Evolutionary conservation across 805 yeast species (phyloP).

Genomic region (Nakazawaea ernobii): DNA sequence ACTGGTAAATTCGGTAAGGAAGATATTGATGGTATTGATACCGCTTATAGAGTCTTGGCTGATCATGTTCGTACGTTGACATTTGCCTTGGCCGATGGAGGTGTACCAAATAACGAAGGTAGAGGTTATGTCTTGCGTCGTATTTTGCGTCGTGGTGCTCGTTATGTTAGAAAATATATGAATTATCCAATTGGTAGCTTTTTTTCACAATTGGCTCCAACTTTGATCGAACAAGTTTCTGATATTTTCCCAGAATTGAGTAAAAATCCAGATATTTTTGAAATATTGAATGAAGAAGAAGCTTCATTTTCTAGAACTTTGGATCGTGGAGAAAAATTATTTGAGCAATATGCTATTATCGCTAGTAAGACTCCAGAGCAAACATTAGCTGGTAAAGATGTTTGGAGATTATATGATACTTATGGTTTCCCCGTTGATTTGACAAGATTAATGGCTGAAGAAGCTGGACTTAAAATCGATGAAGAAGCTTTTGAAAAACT

Average conservation of each 20-base stretch:
- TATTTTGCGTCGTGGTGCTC: conserved; percentile 95
- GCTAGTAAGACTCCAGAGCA: conserved; percentile 73
- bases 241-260: conserved; percentile 90
- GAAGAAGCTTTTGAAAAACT: conserved; percentile 91
- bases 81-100: conserved; percentile 96
- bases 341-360: conserved; percentile 84
- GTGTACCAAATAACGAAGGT: conserved; percentile 98
- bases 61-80: conserved; percentile 98
- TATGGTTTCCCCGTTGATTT: conserved; percentile 99
- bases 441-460: conserved; percentile 98
- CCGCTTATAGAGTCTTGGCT: conserved; percentile 96
- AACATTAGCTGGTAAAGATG: conserved; percentile 85
- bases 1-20: conserved; percentile 90
- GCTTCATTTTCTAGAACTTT: conserved; percentile 90
- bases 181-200: conserved; percentile 92
- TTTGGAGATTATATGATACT: conserved; percentile 97
- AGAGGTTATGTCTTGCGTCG: conserved; percentile 98
- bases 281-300: conserved; percentile 94
- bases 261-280: conserved; percentile 69
- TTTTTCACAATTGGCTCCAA: conserved; percentile 88
- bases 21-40: conserved; percentile 91
- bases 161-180: conserved; percentile 95
- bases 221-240: conserved; percentile 80
- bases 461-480: conserved; percentile 88
- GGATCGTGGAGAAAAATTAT: conserved; percentile 96